Percentiles rank a stretch among this genome's conserved stretches.
Conservation (phyloP, 306 rosid species). For the Gastrolobium villosum region DNA sequence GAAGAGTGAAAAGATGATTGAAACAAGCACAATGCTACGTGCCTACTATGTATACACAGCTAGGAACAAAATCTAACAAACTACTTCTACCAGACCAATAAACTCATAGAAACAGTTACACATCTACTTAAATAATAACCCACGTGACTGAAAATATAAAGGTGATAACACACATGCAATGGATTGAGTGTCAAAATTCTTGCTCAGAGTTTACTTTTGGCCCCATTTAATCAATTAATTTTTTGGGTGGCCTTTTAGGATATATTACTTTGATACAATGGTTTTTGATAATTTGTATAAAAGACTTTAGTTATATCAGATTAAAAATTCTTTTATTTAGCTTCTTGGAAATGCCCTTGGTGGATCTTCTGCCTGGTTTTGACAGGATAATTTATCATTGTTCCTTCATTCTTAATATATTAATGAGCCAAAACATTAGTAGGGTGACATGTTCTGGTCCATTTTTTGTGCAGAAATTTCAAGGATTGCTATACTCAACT, state of each 20-base stretch:
- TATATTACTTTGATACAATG: neutral
- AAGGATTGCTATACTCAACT: constrained; percentile 63
- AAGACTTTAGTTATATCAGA: neutral
- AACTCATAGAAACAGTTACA: too few relatives aligned
- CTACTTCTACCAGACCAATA: too few relatives aligned
- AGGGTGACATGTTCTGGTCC: constrained; percentile 45
- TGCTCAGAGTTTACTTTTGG: neutral
- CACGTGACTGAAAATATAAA: too few relatives aligned
- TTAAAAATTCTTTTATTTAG: neutral
- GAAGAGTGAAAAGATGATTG: too few relatives aligned
- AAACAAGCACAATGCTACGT: too few relatives aligned
- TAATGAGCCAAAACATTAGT: constrained; percentile 4
- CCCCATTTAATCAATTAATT: constrained; percentile 5
- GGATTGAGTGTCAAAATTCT: neutral
- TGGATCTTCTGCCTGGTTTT: constrained; percentile 5
- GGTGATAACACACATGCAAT: neutral
- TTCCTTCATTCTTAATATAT: constrained; percentile 6
- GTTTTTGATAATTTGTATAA: neutral
- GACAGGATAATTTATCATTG: constrained; percentile 15
- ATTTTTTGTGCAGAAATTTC: constrained; percentile 75
- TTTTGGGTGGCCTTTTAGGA: neutral
- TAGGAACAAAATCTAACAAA: too few relatives aligned
- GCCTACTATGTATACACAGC: too few relatives aligned
- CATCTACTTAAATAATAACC: too few relatives aligned
- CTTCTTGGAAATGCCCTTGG: neutral